Evolutionary conservation across 1,284 basidiomycete species (phyloP).

Genomic region (Megacollybia platyphylla): DNA sequence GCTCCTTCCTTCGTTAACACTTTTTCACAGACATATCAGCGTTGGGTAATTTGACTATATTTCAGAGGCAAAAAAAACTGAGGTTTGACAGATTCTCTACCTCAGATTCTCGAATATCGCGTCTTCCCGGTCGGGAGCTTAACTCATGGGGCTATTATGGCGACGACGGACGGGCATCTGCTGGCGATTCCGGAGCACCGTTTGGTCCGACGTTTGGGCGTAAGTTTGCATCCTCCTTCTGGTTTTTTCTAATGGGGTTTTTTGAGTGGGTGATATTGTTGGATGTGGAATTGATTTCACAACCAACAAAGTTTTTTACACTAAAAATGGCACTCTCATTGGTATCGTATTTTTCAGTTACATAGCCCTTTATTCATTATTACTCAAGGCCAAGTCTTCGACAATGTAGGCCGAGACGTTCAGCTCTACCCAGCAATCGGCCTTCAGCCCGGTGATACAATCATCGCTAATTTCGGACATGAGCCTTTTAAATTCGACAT

Average conservation of each 20-base stretch:
- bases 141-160: conserved; percentile 90
- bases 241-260: conserved; percentile 3
- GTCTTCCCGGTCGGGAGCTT: conserved; percentile 83
- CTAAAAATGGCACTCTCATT: conserved; percentile 74
- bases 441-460: conserved; percentile 60
- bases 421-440: conserved; percentile 80
- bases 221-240: conserved; percentile 19
- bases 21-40: conserved; percentile 55
- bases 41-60: conserved; percentile 41
- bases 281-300: conserved; percentile 88
- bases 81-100: conserved; percentile 27
- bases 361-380: conserved; percentile 6
- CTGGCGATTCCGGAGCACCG: conserved; percentile 55
- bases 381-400: conserved; percentile 52
- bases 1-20: conserved; percentile 6
- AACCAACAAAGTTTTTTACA: conserved; percentile 72
- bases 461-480: conserved; percentile 80
- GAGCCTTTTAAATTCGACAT: conserved; percentile 83
- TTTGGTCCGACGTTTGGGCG: conserved; percentile 71
- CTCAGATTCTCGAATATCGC: conserved; percentile 46
- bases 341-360: conserved; percentile 29
- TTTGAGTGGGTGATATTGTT: conserved; percentile 47
- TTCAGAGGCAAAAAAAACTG: conserved; percentile 3
- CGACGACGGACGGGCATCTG: conserved; percentile 74
- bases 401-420: conserved; percentile 50